Conservation (phyloP, 208 protist species). For the Acanthamoeba lenticulata region DNA sequence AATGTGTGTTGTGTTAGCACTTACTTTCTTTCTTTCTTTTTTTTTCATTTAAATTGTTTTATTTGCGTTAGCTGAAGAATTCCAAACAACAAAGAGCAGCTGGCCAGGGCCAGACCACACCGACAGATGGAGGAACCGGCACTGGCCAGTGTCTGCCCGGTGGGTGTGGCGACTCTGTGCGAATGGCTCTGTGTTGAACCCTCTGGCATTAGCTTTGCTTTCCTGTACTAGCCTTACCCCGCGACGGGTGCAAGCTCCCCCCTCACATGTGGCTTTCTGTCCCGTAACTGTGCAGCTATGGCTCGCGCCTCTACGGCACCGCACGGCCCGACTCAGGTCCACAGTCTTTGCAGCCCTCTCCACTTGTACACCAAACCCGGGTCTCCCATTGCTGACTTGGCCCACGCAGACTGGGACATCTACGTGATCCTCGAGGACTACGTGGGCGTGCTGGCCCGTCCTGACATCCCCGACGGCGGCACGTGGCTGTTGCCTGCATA, state of each 20-base stretch:
- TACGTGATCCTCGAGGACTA: slow-evolving; percentile 6
- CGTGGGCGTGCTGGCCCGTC: background rate
- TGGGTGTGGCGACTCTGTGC: background rate
- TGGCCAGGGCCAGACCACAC: too few relatives aligned
- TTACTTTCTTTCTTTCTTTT: too few relatives aligned
- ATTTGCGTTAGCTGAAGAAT: too few relatives aligned
- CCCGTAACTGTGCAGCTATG: too few relatives aligned
- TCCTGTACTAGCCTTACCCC: background rate
- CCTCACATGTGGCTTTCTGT: too few relatives aligned
- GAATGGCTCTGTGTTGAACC: background rate
- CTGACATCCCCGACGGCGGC: background rate
- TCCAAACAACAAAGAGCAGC: too few relatives aligned
- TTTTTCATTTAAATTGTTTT: too few relatives aligned
- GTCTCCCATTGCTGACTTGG: background rate
- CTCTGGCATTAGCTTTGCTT: background rate
- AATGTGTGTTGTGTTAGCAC: too few relatives aligned
- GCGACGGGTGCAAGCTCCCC: too few relatives aligned
- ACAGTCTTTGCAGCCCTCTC: background rate
- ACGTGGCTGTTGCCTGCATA: background rate
- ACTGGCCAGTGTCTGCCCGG: background rate
- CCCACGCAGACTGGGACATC: background rate
- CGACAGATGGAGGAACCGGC: too few relatives aligned
- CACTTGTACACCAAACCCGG: too few relatives aligned
- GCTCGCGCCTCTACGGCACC: slow-evolving; percentile 20
- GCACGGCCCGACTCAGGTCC: background rate